phyloP scores from a whole-genome alignment of 495 filamentous ascomycete genomes.

The Articulospora tetracladia region DNA sequence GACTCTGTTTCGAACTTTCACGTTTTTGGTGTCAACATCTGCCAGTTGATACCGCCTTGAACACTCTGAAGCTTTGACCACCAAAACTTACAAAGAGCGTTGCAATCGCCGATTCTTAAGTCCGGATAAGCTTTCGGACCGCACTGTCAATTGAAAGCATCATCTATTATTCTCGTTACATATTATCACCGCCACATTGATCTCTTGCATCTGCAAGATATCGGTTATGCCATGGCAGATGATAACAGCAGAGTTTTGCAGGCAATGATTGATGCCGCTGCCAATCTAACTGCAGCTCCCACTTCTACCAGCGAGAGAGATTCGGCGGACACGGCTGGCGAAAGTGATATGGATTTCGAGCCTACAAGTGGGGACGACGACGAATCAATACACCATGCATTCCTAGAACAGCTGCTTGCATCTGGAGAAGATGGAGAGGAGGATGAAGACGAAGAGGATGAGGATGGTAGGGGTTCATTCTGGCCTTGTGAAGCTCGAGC shows the following conservation, averaged over 20 bases:
- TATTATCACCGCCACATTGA: neutral
- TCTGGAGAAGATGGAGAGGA: neutral
- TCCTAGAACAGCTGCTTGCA: neutral
- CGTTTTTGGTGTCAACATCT: no score
- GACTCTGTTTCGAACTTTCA: no score
- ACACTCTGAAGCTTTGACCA: neutral
- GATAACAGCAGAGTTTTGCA: neutral
- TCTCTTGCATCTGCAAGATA: neutral
- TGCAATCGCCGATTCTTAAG: neutral
- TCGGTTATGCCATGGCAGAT: neutral
- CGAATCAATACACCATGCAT: neutral
- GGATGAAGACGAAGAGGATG: slow-evolving; percentile 5
- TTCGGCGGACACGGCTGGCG: neutral
- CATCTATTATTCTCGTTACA: neutral
- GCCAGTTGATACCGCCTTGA: no score
- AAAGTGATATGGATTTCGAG: slow-evolving; percentile 1
- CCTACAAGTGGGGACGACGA: neutral
- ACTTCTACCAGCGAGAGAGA: neutral
- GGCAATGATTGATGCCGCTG: neutral
- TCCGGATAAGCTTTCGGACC: neutral
- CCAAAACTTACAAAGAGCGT: neutral
- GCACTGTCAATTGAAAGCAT: neutral
- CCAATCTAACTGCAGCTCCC: neutral
- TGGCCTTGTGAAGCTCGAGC: neutral
- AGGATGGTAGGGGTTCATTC: neutral